Evolutionary conservation across 2,329 filamentous ascomycete species (phyloP), one percentile per base, ranked within the genome.

Genomic region (Tolypocladium cylindrosporum): DNA sequence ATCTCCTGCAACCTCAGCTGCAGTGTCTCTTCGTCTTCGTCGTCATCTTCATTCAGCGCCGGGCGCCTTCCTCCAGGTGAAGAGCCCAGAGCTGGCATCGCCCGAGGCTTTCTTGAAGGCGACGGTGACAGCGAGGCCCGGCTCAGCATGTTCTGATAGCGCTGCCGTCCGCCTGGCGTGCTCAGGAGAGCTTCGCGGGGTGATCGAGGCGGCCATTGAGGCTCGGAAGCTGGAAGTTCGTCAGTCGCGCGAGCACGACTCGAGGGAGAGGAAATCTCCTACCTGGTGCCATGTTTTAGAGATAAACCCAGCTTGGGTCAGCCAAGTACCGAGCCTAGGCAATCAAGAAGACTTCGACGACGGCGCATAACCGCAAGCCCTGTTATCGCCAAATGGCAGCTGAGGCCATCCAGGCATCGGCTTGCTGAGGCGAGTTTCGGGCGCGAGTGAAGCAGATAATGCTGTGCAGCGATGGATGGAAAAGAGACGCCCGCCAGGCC

Each of bases 21-120:
- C 40, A 97, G 75, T 1, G 86, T 95, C 76, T 97, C 92, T 71
- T 97, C 93, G 64, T 96, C 92, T 8, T 95, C 88, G 5, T 90
- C 48, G 11, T 85, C 80, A 5, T 75, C 75, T 4, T 78, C 75
- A 6, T 72, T 74, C 42, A 69, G 58, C 71, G 74, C 54, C 71
- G 63, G 48, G 69, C 71, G 45, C 63, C 69, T 50, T 68, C 62
- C 41, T 64, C 56, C 14, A 59, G 67, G 43, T 11, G 59, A 58
- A 10, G 56, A 50, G 2, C 56, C 59, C 11, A 55, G 43, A 8
- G 56, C 58, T 16, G 58, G 43, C 55, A 58, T 57, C n/a, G 57
- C 55, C 56, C 63, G 67, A 43, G 58, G 58, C 55, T 64, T 61
- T 57, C 62, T 67, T 41, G 66, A 74, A 0, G 88, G 86, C 1